These are phyloP conservation scores for Phytophthora tentaculata DNA, from an alignment of 352 stramenopile species.

Conservation along the genomic window DNA sequence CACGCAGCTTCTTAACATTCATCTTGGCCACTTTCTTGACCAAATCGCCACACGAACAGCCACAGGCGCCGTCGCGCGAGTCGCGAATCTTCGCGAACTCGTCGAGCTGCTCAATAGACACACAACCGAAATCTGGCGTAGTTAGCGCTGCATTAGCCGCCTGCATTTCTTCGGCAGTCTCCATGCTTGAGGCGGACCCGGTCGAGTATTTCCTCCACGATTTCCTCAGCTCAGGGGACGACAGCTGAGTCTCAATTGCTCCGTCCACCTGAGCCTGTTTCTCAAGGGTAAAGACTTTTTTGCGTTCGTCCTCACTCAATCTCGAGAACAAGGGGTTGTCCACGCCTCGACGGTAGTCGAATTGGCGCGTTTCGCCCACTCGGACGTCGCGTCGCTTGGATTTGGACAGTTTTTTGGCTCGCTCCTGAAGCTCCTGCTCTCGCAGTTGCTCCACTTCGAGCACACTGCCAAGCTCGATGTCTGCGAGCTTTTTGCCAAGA, in stretches of 20 bases:
- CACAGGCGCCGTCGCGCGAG: slow-evolving; percentile 75
- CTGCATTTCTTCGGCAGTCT: slow-evolving; percentile 23
- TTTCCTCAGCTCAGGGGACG: slow-evolving; percentile 27
- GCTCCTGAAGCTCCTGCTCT: slow-evolving; percentile 55
- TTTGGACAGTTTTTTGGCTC: slow-evolving; percentile 71
- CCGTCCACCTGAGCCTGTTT: slow-evolving; percentile 31
- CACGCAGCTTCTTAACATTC: slow-evolving; percentile 82
- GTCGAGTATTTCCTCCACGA: slow-evolving; percentile 46
- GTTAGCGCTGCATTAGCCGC: slow-evolving; percentile 34
- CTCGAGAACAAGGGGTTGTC: slow-evolving; percentile 83
- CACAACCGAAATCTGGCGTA: slow-evolving; percentile 72
- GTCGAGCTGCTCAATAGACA: slow-evolving; percentile 84
- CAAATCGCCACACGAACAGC: slow-evolving; percentile 83
- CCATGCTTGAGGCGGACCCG: slow-evolving; percentile 28
- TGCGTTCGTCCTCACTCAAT: slow-evolving; percentile 72
- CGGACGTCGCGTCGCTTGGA: slow-evolving; percentile 58
- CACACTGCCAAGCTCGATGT: slow-evolving; percentile 77
- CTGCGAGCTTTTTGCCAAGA: slow-evolving; percentile 61
- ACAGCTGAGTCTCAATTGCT: slow-evolving; percentile 37
- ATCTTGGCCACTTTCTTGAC: slow-evolving; percentile 87
- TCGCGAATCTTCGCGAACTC: slow-evolving; percentile 85
- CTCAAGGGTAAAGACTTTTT: slow-evolving; percentile 65
- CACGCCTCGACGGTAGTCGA: slow-evolving; percentile 76
- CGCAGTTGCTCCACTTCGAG: slow-evolving; percentile 66
- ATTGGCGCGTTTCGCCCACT: slow-evolving; percentile 79